Base-by-base conservation (phyloP, 352 stramenopile species). In the Pythium inflatum region DNA sequence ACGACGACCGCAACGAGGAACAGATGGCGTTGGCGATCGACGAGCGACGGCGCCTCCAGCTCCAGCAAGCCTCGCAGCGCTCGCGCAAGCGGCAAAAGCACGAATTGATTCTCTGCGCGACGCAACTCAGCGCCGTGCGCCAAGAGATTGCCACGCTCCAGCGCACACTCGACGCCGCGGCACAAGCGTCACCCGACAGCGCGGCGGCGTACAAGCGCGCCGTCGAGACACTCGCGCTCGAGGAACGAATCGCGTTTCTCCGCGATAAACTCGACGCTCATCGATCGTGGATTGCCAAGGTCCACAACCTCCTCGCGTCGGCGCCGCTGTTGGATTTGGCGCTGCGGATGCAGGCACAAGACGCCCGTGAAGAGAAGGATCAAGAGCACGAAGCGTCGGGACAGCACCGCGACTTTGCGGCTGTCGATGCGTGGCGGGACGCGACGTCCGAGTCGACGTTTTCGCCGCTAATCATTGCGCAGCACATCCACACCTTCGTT, bases 71-170 rank as follows among this genome's bases (percentile, higher is more conserved):
- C 0, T 74, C 71, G 20, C 62, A n/a, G 28, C 55, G 71, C 6
- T 76, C 70, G 6, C 74, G 77, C 24, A 90, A 88, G 62, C 82
- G 80, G 18, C 83, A 85, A 34, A 88, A 83, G 48, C n/a, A 74
- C 14, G 80, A 91, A n/a, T 28, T 58, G 1, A 68, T 68, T 25
- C 59, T 81, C 22, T 79, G 77, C 41, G 57, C 71, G 33, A 55
- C 45, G 0, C 66, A 85, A 38, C 80, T 85, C 34, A 70, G 73
- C 6, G 65, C 53, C 18, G 40, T 87, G 20, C 72, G 73, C 24
- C 66, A 73, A 8, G 70, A 91, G 31, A 74, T 87, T 38, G 62
- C 63, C 1, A 45, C 75, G 27, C n/a, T 82, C 30, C 61, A 76
- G 57, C 40, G 59, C 5, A 55, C 69, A 30, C 55, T 89, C 30